Evolutionary conservation across 2,329 filamentous ascomycete species (phyloP).

Genomic region (Ramularia collo-cygni): DNA sequence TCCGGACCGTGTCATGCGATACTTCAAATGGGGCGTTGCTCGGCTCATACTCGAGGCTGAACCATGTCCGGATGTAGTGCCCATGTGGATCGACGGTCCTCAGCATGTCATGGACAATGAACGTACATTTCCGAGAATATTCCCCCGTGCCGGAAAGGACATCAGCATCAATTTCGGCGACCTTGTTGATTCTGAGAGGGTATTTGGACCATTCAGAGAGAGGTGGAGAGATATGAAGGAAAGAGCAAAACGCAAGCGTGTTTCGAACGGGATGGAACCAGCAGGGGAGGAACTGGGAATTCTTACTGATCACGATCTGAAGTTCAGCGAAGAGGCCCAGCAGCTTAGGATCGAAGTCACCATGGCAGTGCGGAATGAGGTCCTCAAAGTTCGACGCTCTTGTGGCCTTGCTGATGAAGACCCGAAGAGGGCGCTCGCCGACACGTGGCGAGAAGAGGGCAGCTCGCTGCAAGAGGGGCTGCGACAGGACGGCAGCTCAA

Average conservation of each 20-base stretch:
- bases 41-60: conserved; percentile 85
- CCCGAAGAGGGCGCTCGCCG: conserved; percentile 65
- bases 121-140: conserved; percentile 68
- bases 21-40: conserved; percentile 97
- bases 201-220: conserved; percentile 70
- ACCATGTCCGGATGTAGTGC: conserved; percentile 78
- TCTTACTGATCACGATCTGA: conserved; percentile 59
- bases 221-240: conserved; percentile 65
- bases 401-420: conserved; percentile 75
- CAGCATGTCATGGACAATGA: conserved; percentile 84
- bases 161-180: conserved; percentile 75
- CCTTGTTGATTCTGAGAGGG: conserved; percentile 61
- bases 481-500: conserved; percentile 55
- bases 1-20: conserved; percentile 69
- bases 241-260: conserved; percentile 41
- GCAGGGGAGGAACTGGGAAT: conserved; percentile 43
- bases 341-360: conserved; percentile 75
- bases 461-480: conserved; percentile 45
- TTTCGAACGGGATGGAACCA: conserved; percentile 15
- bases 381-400: conserved; percentile 66
- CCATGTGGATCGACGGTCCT: conserved; percentile 90
- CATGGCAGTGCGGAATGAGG: conserved; percentile 66
- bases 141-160: conserved; percentile 66
- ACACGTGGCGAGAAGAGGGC: conserved; percentile 67
- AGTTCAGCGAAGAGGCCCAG: conserved; percentile 66